Conservation (phyloP, 2,329 filamentous ascomycete genomes). For the Exophiala calicioides region DNA sequence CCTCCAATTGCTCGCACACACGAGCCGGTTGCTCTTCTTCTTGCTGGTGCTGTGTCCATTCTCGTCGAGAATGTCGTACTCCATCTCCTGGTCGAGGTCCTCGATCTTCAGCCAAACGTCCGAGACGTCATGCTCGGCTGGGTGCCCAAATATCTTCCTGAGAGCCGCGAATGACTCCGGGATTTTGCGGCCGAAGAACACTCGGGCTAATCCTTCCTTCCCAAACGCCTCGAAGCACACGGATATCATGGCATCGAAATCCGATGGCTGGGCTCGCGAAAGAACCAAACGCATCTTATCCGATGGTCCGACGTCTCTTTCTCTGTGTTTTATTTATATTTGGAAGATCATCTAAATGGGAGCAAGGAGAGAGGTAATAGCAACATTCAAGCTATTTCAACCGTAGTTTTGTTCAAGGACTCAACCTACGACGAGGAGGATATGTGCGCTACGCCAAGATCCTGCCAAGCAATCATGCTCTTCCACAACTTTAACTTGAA, state of each 20-base stretch:
- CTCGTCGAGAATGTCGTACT: constrained; percentile 17
- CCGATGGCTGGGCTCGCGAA: constrained; percentile 16
- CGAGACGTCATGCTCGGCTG: constrained; percentile 13
- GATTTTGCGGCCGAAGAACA: constrained; percentile 18
- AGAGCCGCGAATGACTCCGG: constrained; percentile 13
- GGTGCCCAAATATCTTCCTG: constrained; percentile 13
- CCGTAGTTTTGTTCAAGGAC: no score
- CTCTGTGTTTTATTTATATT: no score
- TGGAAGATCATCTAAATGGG: no score
- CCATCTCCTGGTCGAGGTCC: constrained; percentile 12
- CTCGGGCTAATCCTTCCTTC: constrained; percentile 13
- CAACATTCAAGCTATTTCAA: no score
- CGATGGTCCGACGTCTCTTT: no score
- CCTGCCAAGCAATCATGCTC: no score
- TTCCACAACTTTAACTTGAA: no score
- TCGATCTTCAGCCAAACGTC: constrained; percentile 22
- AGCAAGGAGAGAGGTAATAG: no score
- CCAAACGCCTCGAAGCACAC: constrained; percentile 16
- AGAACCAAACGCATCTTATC: constrained; percentile 21
- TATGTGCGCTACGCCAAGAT: no score
- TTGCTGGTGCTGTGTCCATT: constrained; percentile 11
- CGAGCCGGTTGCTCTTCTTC: constrained; percentile 14
- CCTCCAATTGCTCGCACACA: constrained; percentile 22
- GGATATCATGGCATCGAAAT: constrained; percentile 20
- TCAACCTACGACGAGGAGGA: no score